phyloP scores from a whole-genome alignment of 164 flowering plant genomes.

The Euptelea pleiosperma region DNA sequence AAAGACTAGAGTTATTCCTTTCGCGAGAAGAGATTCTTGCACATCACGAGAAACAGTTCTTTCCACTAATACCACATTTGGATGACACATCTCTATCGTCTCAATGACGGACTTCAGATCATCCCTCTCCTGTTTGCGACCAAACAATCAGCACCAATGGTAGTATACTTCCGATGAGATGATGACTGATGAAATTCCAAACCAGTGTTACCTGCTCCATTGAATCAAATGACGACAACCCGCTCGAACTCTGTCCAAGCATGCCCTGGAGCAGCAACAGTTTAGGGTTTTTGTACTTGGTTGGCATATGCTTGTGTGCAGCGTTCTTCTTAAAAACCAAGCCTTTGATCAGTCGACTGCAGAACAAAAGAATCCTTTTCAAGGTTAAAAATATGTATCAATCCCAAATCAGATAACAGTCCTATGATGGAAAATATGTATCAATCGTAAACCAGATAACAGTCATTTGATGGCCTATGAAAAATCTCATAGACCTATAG shows the following conservation, averaged over 20 bases:
- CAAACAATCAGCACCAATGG: conserved; percentile 17
- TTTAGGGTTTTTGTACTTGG: conserved; percentile 61
- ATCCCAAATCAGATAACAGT: too few relatives aligned
- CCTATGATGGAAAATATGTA: not conserved
- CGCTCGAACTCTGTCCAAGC: conserved; percentile 63
- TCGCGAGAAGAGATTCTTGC: conserved; percentile 65
- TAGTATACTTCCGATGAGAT: not conserved
- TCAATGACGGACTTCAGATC: conserved; percentile 48
- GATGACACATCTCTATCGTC: conserved; percentile 59
- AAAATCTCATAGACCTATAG: not conserved
- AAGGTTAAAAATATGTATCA: not conserved
- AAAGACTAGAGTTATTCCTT: conserved; percentile 76
- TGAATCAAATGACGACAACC: conserved; percentile 65
- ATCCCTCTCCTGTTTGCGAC: conserved; percentile 49
- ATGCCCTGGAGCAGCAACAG: conserved; percentile 68
- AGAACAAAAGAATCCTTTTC: conserved; percentile 5
- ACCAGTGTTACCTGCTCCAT: conserved; percentile 62
- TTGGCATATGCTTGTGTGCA: conserved; percentile 90
- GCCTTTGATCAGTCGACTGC: conserved; percentile 82
- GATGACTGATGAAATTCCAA: not conserved
- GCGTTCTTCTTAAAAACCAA: conserved; percentile 91
- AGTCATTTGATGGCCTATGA: not conserved
- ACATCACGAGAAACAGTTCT: conserved; percentile 79
- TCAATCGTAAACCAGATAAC: not conserved
- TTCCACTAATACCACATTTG: conserved; percentile 88